Conservation (phyloP, 2,329 filamentous ascomycete genomes). For the Hymenoscyphus fraxineus region DNA sequence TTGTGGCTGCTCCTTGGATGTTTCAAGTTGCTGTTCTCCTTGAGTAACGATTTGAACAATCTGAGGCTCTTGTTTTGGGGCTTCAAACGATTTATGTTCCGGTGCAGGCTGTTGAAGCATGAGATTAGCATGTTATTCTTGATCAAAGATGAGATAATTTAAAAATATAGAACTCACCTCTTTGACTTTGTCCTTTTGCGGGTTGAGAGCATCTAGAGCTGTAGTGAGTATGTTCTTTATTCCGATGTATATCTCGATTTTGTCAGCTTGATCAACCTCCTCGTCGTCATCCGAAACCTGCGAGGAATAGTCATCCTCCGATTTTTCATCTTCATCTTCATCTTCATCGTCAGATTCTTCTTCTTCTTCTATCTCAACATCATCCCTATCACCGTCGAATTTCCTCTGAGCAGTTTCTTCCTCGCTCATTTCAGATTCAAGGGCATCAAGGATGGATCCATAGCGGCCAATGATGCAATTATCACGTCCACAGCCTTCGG, state of each 20-base stretch:
- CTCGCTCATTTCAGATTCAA: neutral
- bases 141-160: neutral
- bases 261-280: neutral
- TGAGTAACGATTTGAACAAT: neutral
- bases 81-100: neutral
- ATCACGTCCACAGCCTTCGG: neutral
- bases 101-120: neutral
- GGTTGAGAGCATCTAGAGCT: neutral
- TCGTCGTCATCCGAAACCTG: slow-evolving; percentile 3
- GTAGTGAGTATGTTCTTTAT: slow-evolving; percentile 2
- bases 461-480: slow-evolving; percentile 3
- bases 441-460: neutral
- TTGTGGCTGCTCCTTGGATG: neutral
- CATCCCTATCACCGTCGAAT: neutral
- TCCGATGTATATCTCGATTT: neutral
- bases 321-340: neutral
- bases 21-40: neutral
- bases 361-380: neutral
- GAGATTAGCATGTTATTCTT: neutral
- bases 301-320: slow-evolving; percentile 5
- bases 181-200: neutral
- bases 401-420: neutral
- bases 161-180: neutral
- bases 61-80: neutral
- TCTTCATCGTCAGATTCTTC: neutral